Evolutionary conservation across 345 rosid genomes (phyloP), one percentile per base, ranked within the genome.

Genomic region (Boechera stricta): DNA sequence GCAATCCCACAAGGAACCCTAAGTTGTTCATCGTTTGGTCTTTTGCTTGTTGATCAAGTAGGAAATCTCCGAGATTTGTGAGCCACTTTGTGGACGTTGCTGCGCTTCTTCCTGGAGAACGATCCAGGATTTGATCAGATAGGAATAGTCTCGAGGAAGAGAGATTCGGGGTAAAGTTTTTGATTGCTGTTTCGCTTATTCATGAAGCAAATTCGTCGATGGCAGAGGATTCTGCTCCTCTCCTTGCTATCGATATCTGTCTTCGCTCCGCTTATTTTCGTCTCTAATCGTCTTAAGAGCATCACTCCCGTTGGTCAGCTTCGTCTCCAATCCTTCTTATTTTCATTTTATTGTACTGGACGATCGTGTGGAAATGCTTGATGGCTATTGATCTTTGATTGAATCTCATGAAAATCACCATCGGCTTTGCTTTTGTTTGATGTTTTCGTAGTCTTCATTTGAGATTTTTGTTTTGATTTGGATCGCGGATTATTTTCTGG

Each of bases 191-290:
- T 54, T 67, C 15, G 66, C 35, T 10, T 78, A 74, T 87, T 75
- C 87, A 95, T 89, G 98, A 90, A 82, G 87, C 87, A 84, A 83
- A 16, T 71, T 39, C 90, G 75, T 79, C 90, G 82, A 76, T 82
- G 88, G 88, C 91, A 85, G 96, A 90, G 97, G 98, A 86, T 85
- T 56, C 6, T 88, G 73, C 76, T 90, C 97, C 92, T 95, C 89
- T 82, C 86, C 1, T 32, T 90, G 82, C 93, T 95, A 63, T 83
- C 83, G 64, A 76, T 87, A 49, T 85, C 94, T 75, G 92, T 92
- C 6, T 45, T 91, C 67, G 86, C 97, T 78, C 99, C 99, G 5
- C 64, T 95, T 41, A 6, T 90, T 47, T 77, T 92, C 76, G 82
- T 92, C 70, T 88, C 98, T 5, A 51, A 33, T 80, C 79, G 91